A percentile compares a stretch with the other conserved stretches of the same genome.
phyloP scores from a whole-genome alignment of 345 rosid species.

The Sonneratia alba region DNA sequence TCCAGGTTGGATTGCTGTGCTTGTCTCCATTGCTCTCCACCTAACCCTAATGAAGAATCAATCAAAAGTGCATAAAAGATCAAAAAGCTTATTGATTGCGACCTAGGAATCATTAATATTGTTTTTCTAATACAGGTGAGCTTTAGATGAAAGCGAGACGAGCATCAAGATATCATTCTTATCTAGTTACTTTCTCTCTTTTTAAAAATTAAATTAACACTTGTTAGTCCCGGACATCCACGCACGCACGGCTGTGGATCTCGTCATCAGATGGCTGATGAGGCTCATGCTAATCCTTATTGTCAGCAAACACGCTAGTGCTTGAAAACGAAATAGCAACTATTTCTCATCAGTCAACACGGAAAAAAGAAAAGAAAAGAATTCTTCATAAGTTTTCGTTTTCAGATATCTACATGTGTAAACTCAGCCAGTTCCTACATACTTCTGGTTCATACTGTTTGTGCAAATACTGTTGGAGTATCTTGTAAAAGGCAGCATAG shows the following conservation, averaged over 20 bases:
- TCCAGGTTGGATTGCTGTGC: conserved; percentile 4
- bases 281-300: background rate
- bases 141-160: background rate
- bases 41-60: conserved; percentile 1
- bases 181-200: no score
- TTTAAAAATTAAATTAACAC: background rate
- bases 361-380: no score
- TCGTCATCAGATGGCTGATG: background rate
- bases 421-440: no score
- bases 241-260: background rate
- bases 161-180: background rate
- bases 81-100: background rate
- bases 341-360: no score
- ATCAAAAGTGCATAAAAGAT: background rate
- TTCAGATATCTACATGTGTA: no score
- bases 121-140: background rate
- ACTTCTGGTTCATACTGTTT: no score
- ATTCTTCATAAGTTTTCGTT: no score
- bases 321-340: background rate
- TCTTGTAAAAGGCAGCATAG: no score
- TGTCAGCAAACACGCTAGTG: background rate
- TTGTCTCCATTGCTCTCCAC: background rate
- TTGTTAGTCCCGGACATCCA: background rate
- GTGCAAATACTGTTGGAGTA: no score
- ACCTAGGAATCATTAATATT: background rate